Base-by-base conservation (phyloP, 2,329 filamentous ascomycete species). In the Colletotrichum noveboracense region DNA sequence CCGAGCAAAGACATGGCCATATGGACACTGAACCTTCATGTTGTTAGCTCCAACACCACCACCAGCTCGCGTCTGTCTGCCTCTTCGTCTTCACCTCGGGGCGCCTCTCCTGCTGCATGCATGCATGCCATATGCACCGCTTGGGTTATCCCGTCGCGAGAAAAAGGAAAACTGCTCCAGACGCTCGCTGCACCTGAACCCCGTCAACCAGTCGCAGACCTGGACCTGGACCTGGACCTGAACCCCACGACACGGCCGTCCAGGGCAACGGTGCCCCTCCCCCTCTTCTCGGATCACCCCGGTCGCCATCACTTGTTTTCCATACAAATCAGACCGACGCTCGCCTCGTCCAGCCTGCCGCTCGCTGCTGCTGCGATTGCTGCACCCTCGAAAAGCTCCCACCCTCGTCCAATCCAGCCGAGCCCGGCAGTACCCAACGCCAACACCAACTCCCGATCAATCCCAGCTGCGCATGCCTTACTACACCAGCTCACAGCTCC, bases 261-360 rank as follows among this genome's bases (percentile, higher is more conserved):
- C 69, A 72, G 55, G 69, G 69, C 69, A 75, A 75, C 69, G 36
- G 67, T 70, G 58, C 43, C 68, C 68, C 68, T 65, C 68, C 60
- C 43, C 58, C 38, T 70, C 68, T 56, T 55, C 68, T 70, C 68
- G 62, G 56, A 73, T 24, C 70, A 58, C 73, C 70, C 70, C 55
- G 70, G 64, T 74, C 70, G 32, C 34, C 60, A 60, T 60, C 65
- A 64, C 74, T 73, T 73, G 43, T 28, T 73, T 76, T 65, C 70
- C 62, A 65, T 69, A 76, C 74, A 73, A 76, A 69, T 52, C 70
- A 70, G 68, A 55, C 60, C n/a, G 30, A 56, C 60, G 68, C 68
- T 70, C 68, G 68, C 68, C 68, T 70, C 58, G 55, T 61, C 30
- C 60, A 70, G 58, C 34, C 62, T 72, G 52, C 38, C 55, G 64